Conservation (phyloP, 2,329 filamentous ascomycete genomes). For the Phialophora verrucosa region DNA sequence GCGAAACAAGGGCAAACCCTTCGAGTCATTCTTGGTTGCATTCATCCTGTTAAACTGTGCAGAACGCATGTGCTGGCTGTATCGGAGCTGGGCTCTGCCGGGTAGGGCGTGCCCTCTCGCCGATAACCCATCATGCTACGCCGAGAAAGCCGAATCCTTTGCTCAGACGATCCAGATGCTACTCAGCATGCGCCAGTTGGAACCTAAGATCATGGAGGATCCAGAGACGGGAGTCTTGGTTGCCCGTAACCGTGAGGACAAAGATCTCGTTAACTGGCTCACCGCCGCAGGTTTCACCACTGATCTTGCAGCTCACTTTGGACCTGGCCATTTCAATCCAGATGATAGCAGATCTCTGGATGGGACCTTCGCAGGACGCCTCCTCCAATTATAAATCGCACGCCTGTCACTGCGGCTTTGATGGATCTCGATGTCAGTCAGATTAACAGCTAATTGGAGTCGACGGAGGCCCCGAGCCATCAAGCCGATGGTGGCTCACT, state of each 20-base stretch:
- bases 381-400: conserved; percentile 14
- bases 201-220: conserved; percentile 48
- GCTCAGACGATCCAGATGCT: conserved; percentile 63
- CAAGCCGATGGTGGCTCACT: neutral
- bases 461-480: neutral
- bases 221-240: conserved; percentile 48
- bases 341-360: conserved; percentile 51
- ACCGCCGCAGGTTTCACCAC: conserved; percentile 8
- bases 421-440: neutral
- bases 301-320: conserved; percentile 41
- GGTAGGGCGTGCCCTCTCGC: conserved; percentile 59
- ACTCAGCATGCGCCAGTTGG: conserved; percentile 61
- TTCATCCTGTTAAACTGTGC: conserved; percentile 65
- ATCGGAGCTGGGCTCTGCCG: conserved; percentile 54
- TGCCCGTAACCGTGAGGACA: conserved; percentile 48
- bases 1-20: conserved; percentile 61
- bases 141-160: conserved; percentile 63
- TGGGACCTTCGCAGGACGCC: conserved; percentile 22
- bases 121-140: conserved; percentile 58
- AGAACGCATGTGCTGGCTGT: conserved; percentile 65
- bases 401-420: neutral
- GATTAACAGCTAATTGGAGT: neutral
- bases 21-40: conserved; percentile 65
- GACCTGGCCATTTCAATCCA: conserved; percentile 47
- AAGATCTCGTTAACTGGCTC: conserved; percentile 31